These are phyloP conservation scores for Boletus sp. DNA, from an alignment of 1,284 basidiomycete species.

Conservation along the genomic window DNA sequence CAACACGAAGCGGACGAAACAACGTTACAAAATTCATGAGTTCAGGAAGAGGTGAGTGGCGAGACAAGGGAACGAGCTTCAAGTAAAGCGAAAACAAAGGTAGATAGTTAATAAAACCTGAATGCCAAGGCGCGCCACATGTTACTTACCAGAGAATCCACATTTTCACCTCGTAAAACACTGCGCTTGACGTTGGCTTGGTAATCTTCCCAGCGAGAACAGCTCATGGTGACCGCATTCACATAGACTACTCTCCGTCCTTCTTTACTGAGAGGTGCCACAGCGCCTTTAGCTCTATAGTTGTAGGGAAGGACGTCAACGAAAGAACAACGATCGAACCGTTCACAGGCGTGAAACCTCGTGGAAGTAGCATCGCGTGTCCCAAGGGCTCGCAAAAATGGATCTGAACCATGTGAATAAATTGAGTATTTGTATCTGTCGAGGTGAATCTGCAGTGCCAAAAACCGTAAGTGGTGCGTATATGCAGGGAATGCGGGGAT, in stretches of 20 bases:
- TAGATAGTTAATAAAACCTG: slow-evolving; percentile 6
- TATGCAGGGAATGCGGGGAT: slow-evolving; percentile 6
- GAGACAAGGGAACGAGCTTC: slow-evolving; percentile 80
- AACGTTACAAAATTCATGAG: slow-evolving; percentile 77
- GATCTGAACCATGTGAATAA: slow-evolving; percentile 63
- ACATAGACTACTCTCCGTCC: slow-evolving; percentile 72
- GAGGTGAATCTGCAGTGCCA: slow-evolving; percentile 72
- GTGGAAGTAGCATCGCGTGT: slow-evolving; percentile 64
- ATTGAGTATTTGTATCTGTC: slow-evolving; percentile 85
- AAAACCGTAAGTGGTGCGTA: slow-evolving; percentile 19
- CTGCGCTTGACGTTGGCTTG: slow-evolving; percentile 47
- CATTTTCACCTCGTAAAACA: slow-evolving; percentile 45
- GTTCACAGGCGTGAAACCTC: slow-evolving; percentile 92
- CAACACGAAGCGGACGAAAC: slow-evolving; percentile 73
- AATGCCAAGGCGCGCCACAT: too few species aligned
- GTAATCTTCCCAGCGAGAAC: slow-evolving; percentile 65
- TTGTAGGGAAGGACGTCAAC: slow-evolving; percentile 48
- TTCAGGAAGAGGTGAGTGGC: slow-evolving; percentile 88
- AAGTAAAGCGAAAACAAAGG: neutral
- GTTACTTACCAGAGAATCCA: slow-evolving; percentile 60
- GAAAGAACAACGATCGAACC: slow-evolving; percentile 72
- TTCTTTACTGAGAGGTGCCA: slow-evolving; percentile 39
- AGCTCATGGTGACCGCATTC: slow-evolving; percentile 73
- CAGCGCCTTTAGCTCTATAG: slow-evolving; percentile 11
- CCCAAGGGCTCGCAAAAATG: slow-evolving; percentile 64